These are phyloP conservation scores for Phyllosticta capitalensis DNA, from an alignment of 2,329 filamentous ascomycete species.

Conservation along the genomic window DNA sequence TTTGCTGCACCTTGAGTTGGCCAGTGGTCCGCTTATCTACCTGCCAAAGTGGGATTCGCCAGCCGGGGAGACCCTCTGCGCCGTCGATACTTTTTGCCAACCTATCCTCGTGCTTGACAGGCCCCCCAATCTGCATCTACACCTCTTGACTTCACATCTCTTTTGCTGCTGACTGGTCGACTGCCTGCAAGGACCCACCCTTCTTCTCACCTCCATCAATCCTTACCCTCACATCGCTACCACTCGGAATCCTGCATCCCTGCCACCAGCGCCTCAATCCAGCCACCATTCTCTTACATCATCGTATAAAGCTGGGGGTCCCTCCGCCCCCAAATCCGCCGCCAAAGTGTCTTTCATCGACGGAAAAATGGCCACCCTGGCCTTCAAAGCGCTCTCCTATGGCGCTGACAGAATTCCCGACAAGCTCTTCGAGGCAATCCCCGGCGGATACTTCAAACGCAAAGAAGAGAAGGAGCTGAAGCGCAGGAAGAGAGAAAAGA, in stretches of 20 bases:
- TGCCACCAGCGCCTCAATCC: not conserved
- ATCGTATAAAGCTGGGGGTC: constrained; percentile 6
- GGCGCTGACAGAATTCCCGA: constrained; percentile 31
- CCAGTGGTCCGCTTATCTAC: not conserved
- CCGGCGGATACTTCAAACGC: constrained; percentile 28
- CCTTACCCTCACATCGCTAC: not conserved
- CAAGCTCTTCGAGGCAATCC: constrained; percentile 28
- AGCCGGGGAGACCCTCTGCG: not conserved
- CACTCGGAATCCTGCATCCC: not conserved
- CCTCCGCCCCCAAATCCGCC: not conserved
- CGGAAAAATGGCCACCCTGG: constrained; percentile 15
- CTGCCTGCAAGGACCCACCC: not conserved
- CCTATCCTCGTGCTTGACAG: not conserved
- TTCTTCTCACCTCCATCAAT: not conserved
- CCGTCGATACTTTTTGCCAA: not conserved
- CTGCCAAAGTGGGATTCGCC: not conserved
- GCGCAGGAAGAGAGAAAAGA: constrained; percentile 15
- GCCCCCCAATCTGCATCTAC: not conserved
- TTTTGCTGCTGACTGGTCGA: not conserved
- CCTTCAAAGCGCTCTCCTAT: constrained; percentile 29
- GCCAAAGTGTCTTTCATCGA: constrained; percentile 2
- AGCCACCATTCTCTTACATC: not conserved
- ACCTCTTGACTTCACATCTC: not conserved
- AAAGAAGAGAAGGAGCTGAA: constrained; percentile 19
- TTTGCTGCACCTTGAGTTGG: not conserved